Evolutionary conservation across 23 red algal species (phyloP), one percentile per base, ranked within the genome.

Genomic region (Chondrus crispus): DNA sequence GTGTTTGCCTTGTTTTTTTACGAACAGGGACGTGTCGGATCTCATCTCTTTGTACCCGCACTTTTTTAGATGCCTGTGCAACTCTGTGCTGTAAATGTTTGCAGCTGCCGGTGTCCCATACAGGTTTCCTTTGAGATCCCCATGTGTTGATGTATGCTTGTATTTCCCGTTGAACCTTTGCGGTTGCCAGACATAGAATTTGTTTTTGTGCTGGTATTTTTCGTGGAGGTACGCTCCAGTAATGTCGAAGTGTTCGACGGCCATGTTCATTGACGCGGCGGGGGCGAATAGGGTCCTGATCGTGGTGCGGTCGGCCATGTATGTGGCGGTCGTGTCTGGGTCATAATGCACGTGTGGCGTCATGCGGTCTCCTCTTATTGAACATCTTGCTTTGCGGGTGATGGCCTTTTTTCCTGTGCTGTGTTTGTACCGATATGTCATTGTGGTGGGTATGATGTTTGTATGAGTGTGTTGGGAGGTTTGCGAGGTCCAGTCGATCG

Each of bases 211-310:
- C 68, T 50, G 4, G 50, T 38, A 88, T 36, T n/a, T 4, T 68
- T 80, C 87, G 32, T 91, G 8, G 8, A 69, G 58, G 24, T 66
- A 91, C 46, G 73, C 72, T 10, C 45, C 46, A 2, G 26, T 80
- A 33, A 80, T 74, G 35, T 91, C 87, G 38, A 91, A 68, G 43
- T 86, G 82, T 37, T 39, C 54, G 57, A 44, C 22, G 37, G 16
- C 4, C 7, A 69, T 41, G 26, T 41, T 41, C 29, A 70, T 13
- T 37, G n/a, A 8, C 22, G 82, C 82, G n/a, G 54, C 33, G 37
- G 69, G n/a, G 38, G 35, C 58, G 46, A 86, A 28, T 2, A 91
- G 16, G 6, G 70, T 14, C 16, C 72, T 2, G 3, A 91, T 35
- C 16, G 72, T 71, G 29, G 40, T 53, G 36, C 70, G 62, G 58